Evolutionary conservation across 768 basidiomycete species (phyloP).

Genomic region (Sistotremastrum niveocremeum): DNA sequence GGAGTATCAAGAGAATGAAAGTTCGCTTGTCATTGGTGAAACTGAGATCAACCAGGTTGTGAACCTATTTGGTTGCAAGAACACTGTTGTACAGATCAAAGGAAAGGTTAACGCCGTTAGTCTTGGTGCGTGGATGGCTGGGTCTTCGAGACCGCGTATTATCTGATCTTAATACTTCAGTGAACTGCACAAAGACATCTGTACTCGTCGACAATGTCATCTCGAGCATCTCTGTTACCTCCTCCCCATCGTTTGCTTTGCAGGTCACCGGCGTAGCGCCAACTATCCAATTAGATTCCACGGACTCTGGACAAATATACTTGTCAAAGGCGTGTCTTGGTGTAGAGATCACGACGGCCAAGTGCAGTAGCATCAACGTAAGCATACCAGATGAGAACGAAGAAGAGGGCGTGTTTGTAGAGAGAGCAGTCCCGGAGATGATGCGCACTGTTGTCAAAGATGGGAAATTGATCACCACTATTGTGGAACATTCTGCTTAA

Average conservation of each 20-base stretch:
- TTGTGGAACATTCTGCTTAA: conserved; percentile 66
- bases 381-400: conserved; percentile 75
- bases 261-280: conserved; percentile 86
- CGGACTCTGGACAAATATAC: conserved; percentile 91
- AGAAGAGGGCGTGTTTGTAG: conserved; percentile 85
- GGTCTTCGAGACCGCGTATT: neutral
- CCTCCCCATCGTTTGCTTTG: conserved; percentile 83
- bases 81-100: conserved; percentile 65
- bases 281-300: conserved; percentile 87
- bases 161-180: conserved; percentile 25
- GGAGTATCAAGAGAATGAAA: conserved; percentile 89
- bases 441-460: conserved; percentile 68
- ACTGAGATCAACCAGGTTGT: conserved; percentile 71
- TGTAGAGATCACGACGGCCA: conserved; percentile 84
- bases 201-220: conserved; percentile 87
- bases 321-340: conserved; percentile 70
- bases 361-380: conserved; percentile 88
- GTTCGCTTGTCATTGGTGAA: conserved; percentile 55
- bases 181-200: conserved; percentile 78
- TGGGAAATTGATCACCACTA: conserved; percentile 77
- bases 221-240: conserved; percentile 79
- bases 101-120: conserved; percentile 95
- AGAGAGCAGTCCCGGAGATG: conserved; percentile 92
- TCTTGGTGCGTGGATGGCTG: conserved; percentile 40
- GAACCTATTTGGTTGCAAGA: conserved; percentile 86